A percentile compares a stretch with the other conserved stretches of the same genome.
Conservation (phyloP, 2,329 filamentous ascomycete genomes). For the Emergomyces orientalis region DNA sequence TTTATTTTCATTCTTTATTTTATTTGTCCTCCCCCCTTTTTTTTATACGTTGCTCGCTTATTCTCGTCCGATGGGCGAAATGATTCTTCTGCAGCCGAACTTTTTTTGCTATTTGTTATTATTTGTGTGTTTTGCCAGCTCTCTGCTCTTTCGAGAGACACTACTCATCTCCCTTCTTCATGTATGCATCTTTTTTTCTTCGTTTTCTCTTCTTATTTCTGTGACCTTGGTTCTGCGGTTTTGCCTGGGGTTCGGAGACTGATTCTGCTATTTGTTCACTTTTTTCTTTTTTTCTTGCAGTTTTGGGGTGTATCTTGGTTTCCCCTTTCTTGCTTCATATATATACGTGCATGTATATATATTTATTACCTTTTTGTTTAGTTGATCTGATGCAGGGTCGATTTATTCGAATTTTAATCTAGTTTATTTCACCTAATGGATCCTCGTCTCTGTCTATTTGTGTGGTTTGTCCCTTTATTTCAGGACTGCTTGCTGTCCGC, state of each 20-base stretch:
- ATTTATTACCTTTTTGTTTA: not conserved
- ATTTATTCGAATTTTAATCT: not conserved
- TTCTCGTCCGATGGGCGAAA: not conserved
- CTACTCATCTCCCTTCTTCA: not conserved
- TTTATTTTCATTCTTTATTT: not conserved
- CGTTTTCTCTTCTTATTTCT: conserved; percentile 7
- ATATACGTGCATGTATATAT: not conserved
- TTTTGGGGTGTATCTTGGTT: not conserved
- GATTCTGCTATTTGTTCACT: not conserved
- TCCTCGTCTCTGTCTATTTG: not conserved
- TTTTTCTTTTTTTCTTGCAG: not conserved
- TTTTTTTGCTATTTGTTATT: not conserved
- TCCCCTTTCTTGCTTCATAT: not conserved
- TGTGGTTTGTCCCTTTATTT: not conserved
- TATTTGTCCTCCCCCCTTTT: conserved; percentile 9
- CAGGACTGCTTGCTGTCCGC: not conserved
- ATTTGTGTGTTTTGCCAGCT: not conserved
- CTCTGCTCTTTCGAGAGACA: not conserved
- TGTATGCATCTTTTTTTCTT: not conserved
- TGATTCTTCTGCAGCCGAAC: not conserved
- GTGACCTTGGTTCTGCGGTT: conserved; percentile 10
- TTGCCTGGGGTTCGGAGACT: conserved; percentile 5
- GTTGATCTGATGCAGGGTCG: not conserved
- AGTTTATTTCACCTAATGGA: not conserved
- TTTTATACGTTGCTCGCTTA: not conserved